A percentile compares a stretch with the other conserved stretches of the same genome.
These are phyloP conservation scores for Anthracocystis walkeri DNA, from an alignment of 1,284 basidiomycete genomes.

Conservation along the genomic window DNA sequence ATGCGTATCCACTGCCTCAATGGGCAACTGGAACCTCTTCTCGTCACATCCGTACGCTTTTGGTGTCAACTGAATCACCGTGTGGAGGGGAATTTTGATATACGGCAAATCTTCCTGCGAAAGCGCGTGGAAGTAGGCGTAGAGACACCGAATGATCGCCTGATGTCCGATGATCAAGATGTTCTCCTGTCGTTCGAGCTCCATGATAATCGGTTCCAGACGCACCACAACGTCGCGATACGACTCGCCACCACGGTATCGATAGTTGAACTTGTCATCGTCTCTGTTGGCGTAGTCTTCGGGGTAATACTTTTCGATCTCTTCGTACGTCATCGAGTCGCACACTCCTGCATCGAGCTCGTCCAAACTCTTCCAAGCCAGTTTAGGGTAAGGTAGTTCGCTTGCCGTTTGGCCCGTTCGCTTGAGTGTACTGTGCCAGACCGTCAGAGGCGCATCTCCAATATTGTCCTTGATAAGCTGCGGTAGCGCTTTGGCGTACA, in stretches of 20 bases:
- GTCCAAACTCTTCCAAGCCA: slow-evolving; percentile 98
- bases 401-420: slow-evolving; percentile 92
- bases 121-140: slow-evolving; percentile 93
- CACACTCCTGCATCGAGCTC: slow-evolving; percentile 99
- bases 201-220: slow-evolving; percentile 98
- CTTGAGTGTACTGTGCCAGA: slow-evolving; percentile 96
- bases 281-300: slow-evolving; percentile 99
- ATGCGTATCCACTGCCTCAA: slow-evolving; percentile 68
- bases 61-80: slow-evolving; percentile 96
- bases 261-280: slow-evolving; percentile 99
- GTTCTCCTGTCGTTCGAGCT: slow-evolving; percentile 95
- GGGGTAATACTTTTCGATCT: slow-evolving; percentile 93
- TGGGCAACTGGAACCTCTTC: slow-evolving; percentile 77
- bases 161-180: slow-evolving; percentile 97
- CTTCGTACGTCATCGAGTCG: slow-evolving; percentile 99
- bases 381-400: slow-evolving; percentile 84
- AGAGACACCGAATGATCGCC: slow-evolving; percentile 72
- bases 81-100: slow-evolving; percentile 88
- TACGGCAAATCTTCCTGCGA: slow-evolving; percentile 95
- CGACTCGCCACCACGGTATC: slow-evolving; percentile 90
- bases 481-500: slow-evolving; percentile 88
- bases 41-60: slow-evolving; percentile 99
- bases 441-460: slow-evolving; percentile 87
- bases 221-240: slow-evolving; percentile 92
- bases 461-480: slow-evolving; percentile 89